Evolutionary conservation across 2,329 filamentous ascomycete species (phyloP).

Genomic region (Blastomyces gilchristii): DNA sequence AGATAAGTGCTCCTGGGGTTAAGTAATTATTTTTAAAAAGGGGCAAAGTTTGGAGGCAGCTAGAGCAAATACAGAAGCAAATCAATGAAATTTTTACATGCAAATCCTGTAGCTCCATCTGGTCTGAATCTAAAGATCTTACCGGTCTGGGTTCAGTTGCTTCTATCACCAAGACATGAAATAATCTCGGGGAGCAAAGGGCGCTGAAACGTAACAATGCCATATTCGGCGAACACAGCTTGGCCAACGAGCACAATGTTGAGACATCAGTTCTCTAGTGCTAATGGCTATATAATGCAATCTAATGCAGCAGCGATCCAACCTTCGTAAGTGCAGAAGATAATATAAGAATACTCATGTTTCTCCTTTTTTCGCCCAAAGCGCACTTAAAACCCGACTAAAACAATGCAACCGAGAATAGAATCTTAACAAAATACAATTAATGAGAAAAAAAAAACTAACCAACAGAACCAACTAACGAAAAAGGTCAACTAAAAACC

Average conservation of each 20-base stretch:
- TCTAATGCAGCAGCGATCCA: not conserved
- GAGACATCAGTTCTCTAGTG: not conserved
- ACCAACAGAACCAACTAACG: not conserved
- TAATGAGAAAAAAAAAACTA: not conserved
- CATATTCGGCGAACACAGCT: not conserved
- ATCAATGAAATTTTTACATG: not conserved
- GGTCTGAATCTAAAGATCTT: not conserved
- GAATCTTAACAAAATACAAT: not conserved
- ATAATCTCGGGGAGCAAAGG: not conserved
- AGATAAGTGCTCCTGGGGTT: not conserved
- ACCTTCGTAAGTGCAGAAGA: not conserved
- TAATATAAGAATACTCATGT: not conserved
- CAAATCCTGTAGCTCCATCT: not conserved
- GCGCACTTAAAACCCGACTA: not conserved
- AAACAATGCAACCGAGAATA: not conserved
- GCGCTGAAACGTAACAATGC: not conserved
- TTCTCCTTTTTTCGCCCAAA: not conserved
- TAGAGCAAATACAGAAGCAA: not conserved
- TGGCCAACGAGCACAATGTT: not conserved
- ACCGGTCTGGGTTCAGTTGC: not conserved
- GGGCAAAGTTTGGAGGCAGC: not conserved
- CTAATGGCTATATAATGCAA: not conserved
- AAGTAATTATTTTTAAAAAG: not conserved
- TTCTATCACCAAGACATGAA: not conserved
- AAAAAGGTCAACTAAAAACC: conserved; percentile 7